A percentile compares a stretch with the other conserved stretches of the same genome.
Conservation (phyloP, 176 grass and related monocot genomes). For the Elymus sibiricus region DNA sequence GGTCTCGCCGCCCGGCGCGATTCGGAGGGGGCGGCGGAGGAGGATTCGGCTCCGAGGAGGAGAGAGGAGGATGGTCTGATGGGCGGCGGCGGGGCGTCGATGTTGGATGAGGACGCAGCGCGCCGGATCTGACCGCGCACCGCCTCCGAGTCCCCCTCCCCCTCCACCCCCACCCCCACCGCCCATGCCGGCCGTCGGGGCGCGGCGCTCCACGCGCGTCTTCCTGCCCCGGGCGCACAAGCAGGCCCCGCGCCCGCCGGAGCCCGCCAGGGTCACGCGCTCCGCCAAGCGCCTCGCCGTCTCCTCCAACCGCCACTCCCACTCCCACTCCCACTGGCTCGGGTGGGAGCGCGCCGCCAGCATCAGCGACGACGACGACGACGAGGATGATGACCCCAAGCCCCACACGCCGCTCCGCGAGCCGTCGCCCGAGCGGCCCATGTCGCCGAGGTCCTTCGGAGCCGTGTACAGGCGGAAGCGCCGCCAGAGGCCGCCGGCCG, state of each 20-base stretch:
- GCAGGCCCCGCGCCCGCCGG: neutral
- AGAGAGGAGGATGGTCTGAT: slow-evolving; percentile 22
- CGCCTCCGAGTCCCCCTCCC: no score
- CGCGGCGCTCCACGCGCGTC: slow-evolving; percentile 70
- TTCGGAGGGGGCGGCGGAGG: neutral
- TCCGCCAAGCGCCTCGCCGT: slow-evolving; percentile 60
- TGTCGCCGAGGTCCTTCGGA: slow-evolving; percentile 26
- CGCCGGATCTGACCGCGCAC: slow-evolving; percentile 44
- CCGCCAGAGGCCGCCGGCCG: slow-evolving; percentile 12
- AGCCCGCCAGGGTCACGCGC: slow-evolving; percentile 35
- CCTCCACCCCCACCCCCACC: slow-evolving; percentile 10
- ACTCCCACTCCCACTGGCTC: slow-evolving; percentile 42
- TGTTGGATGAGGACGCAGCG: slow-evolving; percentile 35
- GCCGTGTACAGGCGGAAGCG: slow-evolving; percentile 81
- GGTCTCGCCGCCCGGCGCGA: neutral
- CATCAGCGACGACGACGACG: neutral
- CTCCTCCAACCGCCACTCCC: neutral
- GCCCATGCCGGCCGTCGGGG: slow-evolving; percentile 76
- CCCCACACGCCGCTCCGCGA: neutral
- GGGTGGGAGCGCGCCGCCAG: neutral
- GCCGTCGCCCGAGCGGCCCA: neutral
- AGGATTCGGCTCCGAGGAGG: neutral
- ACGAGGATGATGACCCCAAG: neutral
- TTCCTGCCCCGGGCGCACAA: slow-evolving; percentile 66
- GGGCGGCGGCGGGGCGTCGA: slow-evolving; percentile 22